Base-by-base conservation (phyloP, 2,329 filamentous ascomycete species). In the Alternaria sp. region DNA sequence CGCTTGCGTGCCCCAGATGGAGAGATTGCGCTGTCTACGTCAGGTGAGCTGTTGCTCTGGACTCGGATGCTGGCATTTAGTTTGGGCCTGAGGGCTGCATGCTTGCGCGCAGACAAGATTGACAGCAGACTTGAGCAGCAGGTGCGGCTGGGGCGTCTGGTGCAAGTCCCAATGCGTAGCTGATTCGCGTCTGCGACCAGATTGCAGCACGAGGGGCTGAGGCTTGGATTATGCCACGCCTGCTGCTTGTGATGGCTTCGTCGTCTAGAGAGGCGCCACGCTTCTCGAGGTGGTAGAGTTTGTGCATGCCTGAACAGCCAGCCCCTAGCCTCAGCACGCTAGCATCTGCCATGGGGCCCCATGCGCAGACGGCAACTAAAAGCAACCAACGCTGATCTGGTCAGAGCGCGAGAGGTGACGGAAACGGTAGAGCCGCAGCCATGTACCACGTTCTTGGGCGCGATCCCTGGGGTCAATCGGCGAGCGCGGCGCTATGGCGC, bases 391-490 rank as follows among this genome's bases (percentile, higher is more conserved):
- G 61, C 57, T 63, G 59, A 65, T 65, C 62, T 46, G 66, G 57
- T 58, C 52, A 58, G 44, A 51, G 52, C 55, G 51, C 41, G 54
- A 60, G 44, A 53, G 46, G 46, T 52, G 57, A 58, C 57, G 57
- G 55, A 59, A 64, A 65, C 62, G 65, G 63, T 60, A 64, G 58
- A 58, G 49, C 53, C 44, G 57, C 51, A 62, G 61, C 61, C 64
- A 64, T 63, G 61, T 64, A 65, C 63, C 66, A 66, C 59, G 58
- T 62, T 66, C 61, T 56, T 59, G 61, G 67, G 54, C 52, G 58
- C 60, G 61, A 60, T 68, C 63, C 65, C 59, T 62, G 62, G 54
- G 39, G 39, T 55, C 48, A 50, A 54, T 63, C 45, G 67, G 55
- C 46, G 61, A 58, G 53, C 49, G 62, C 62, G 62, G 61, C 66